Evolutionary conservation across 306 rosid genomes (phyloP).

Genomic region (Carpinus viminea): DNA sequence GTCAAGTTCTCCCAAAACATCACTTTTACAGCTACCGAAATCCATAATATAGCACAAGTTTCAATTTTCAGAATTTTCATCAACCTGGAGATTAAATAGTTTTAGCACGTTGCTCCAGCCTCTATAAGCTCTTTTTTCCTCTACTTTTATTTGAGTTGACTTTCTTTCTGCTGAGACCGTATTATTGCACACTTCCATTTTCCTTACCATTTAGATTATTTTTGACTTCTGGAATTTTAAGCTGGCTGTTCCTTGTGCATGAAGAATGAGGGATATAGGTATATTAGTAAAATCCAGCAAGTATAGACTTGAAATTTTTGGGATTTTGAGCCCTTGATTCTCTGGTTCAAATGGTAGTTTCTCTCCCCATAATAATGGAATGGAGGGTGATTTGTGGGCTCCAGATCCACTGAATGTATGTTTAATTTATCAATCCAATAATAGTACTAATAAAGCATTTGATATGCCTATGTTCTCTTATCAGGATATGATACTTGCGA

Average conservation of each 20-base stretch:
- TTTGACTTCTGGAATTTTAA: conserved; percentile 18
- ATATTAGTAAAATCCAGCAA: conserved; percentile 12
- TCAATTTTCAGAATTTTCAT: neutral
- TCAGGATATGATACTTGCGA: conserved; percentile 49
- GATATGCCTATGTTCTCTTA: conserved; percentile 30
- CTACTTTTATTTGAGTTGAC: neutral
- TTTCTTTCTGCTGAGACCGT: conserved; percentile 2
- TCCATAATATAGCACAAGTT: conserved; percentile 19
- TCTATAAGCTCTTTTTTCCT: neutral
- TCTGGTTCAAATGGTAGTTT: neutral
- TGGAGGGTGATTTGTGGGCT: neutral
- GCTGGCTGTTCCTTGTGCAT: conserved; percentile 14
- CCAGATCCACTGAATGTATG: neutral
- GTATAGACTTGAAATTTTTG: neutral
- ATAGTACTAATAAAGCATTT: neutral
- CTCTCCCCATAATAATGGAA: neutral
- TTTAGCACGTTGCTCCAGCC: neutral
- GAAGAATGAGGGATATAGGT: conserved; percentile 12
- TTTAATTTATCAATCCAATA: neutral
- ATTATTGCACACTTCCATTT: conserved; percentile 12
- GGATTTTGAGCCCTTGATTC: neutral
- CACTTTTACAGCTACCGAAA: conserved; percentile 12
- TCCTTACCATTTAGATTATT: conserved; percentile 13
- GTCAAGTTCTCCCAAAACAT: conserved; percentile 6
- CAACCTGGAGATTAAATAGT: neutral